Evolutionary conservation across 192 early-diverging fungal species (phyloP), one percentile per base, ranked within the genome.

Genomic region (Mortierella hygrophila): DNA sequence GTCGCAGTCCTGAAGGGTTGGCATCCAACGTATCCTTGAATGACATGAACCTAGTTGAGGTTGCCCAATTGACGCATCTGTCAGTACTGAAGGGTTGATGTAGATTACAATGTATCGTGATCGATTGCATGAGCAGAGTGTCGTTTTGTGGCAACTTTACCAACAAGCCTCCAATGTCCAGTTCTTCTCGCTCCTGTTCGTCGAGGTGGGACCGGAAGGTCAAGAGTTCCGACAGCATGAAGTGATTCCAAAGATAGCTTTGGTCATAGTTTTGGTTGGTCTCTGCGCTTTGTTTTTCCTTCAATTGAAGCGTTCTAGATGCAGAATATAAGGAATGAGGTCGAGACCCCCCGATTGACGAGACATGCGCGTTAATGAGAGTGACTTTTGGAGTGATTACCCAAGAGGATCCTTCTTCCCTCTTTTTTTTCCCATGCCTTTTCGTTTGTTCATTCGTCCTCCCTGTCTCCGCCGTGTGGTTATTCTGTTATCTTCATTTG

Each of bases 201-300:
- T 92, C 89, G 72, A 98, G 90, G 87, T 96, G 94, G 49, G 94
- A 89, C n/a, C 97, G 91, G 81, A 97, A 96, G 38, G 94, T 90
- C 8, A 97, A 89, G 29, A 99, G 85, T 49, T 94, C 94, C 40
- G 92, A 93, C 46, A 99, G 89, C 88, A 99, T 90, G 86, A 92
- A 94, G 60, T 87, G 90, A 87, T 99, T 99, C 99, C 99, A 99
- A 38, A 98, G 90, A 84, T 97, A 99, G 77, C 93, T 89, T 3
- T 92, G 88, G 77, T 97, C 94, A 79, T 89, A 92, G 23, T 85
- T 73, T 63, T 90, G 82, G 80, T 94, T 93, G 65, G 91, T 79
- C 68, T 94, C 93, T 4, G 92, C 89, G 6, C 90, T 87, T 0
- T 35, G 54, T 32, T 40, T 77, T 32, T 86, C 76, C 6, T 68